These are phyloP conservation scores for Arthrobotrys entomopaga DNA, from an alignment of 2,329 filamentous ascomycete species.

Conservation along the genomic window DNA sequence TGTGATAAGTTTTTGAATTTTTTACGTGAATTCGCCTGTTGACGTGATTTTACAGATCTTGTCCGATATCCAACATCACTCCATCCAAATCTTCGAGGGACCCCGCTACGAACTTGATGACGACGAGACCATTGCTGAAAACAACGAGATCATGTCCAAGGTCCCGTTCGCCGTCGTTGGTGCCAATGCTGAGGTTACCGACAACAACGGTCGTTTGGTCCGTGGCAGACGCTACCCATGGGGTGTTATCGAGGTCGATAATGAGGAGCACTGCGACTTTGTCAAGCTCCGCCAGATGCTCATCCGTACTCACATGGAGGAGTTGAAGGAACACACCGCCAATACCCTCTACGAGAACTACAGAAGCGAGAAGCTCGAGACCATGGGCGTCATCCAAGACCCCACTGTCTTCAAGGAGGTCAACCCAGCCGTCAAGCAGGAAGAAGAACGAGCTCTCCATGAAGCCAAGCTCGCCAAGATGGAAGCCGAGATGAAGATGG, in stretches of 20 bases:
- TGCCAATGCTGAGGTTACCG: constrained; percentile 92
- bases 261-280: constrained; percentile 99
- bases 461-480: constrained; percentile 99
- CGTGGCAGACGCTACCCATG: constrained; percentile 96
- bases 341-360: constrained; percentile 99
- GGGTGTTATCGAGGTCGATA: constrained; percentile 99
- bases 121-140: constrained; percentile 99
- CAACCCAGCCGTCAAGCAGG: constrained; percentile 99
- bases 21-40: not conserved
- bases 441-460: constrained; percentile 96
- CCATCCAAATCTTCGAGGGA: constrained; percentile 98
- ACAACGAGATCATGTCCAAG: constrained; percentile 99
- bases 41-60: constrained; percentile 74
- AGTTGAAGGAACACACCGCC: constrained; percentile 99
- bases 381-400: constrained; percentile 98
- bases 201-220: constrained; percentile 91
- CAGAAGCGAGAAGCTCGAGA: constrained; percentile 97
- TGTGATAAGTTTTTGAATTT: not conserved
- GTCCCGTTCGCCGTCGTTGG: constrained; percentile 98
- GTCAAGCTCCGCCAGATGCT: constrained; percentile 99
- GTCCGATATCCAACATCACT: constrained; percentile 94
- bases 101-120: constrained; percentile 98
- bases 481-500: constrained; percentile 99
- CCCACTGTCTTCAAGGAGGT: constrained; percentile 99
- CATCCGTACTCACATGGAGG: constrained; percentile 99